These are phyloP conservation scores for Cercospora sp. DNA, from an alignment of 2,329 filamentous ascomycete species.

Conservation along the genomic window DNA sequence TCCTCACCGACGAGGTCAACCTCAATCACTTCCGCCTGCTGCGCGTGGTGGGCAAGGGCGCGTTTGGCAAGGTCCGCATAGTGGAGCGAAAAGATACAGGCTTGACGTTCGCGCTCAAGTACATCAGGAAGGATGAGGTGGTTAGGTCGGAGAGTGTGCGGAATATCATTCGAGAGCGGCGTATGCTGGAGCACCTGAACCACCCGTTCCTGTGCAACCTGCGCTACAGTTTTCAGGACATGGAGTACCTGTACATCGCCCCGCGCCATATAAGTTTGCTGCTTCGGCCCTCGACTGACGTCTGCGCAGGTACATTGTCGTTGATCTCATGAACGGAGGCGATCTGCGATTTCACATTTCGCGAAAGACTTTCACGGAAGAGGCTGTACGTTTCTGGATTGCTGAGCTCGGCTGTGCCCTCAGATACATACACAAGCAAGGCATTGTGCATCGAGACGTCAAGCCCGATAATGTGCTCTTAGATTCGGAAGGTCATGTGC, in stretches of 20 bases:
- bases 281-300: slow-evolving; percentile 34
- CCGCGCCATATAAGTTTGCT: background rate
- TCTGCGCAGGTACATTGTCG: slow-evolving; percentile 72
- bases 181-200: slow-evolving; percentile 97
- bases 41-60: slow-evolving; percentile 93
- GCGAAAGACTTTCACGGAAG: slow-evolving; percentile 95
- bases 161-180: slow-evolving; percentile 94
- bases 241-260: slow-evolving; percentile 81
- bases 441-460: slow-evolving; percentile 86
- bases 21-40: slow-evolving; percentile 95
- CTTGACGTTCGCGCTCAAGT: slow-evolving; percentile 93
- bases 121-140: slow-evolving; percentile 98
- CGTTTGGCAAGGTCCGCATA: slow-evolving; percentile 97
- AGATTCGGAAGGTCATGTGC: slow-evolving; percentile 88
- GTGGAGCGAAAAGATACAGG: slow-evolving; percentile 96
- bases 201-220: slow-evolving; percentile 98
- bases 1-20: slow-evolving; percentile 93
- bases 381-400: slow-evolving; percentile 96
- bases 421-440: slow-evolving; percentile 79
- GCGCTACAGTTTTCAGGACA: slow-evolving; percentile 98
- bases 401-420: slow-evolving; percentile 89
- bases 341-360: slow-evolving; percentile 98
- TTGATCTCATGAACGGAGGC: slow-evolving; percentile 96
- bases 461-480: slow-evolving; percentile 91
- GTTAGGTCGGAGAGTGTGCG: slow-evolving; percentile 96